These are phyloP conservation scores for Sphaerosporella brunnea DNA, from an alignment of 495 filamentous ascomycete genomes.

Conservation along the genomic window DNA sequence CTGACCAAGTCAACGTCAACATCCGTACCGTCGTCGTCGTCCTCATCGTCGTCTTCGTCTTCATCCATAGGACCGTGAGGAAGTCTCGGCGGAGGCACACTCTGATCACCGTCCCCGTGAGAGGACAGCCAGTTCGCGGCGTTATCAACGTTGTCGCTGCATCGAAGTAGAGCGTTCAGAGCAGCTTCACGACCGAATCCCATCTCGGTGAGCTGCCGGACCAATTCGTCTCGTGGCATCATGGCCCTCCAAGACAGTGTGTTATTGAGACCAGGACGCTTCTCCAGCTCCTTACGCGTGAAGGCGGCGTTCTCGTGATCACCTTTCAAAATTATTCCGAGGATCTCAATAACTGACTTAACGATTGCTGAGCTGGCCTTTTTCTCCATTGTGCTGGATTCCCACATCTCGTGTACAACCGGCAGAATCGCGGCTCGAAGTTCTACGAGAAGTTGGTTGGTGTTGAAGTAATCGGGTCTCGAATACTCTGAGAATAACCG, in stretches of 20 bases:
- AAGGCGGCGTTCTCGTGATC: conserved; percentile 48
- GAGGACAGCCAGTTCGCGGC: conserved; percentile 19
- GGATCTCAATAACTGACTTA: conserved; percentile 64
- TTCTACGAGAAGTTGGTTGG: conserved; percentile 72
- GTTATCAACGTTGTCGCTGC: conserved; percentile 17
- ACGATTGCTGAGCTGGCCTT: conserved; percentile 49
- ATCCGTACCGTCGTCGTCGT: conserved; percentile 9
- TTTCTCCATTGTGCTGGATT: conserved; percentile 52
- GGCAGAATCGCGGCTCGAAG: conserved; percentile 69
- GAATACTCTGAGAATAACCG: conserved; percentile 34
- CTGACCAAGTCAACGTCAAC: conserved; percentile 1
- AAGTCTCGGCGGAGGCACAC: neutral
- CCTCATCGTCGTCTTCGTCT: conserved; percentile 20
- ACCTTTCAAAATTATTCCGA: conserved; percentile 59
- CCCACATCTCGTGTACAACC: conserved; percentile 62
- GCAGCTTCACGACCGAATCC: conserved; percentile 19
- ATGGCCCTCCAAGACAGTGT: conserved; percentile 26
- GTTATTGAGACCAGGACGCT: conserved; percentile 28
- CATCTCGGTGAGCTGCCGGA: conserved; percentile 24
- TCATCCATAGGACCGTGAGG: conserved; percentile 9
- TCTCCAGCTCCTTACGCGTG: conserved; percentile 18
- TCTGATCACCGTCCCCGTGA: conserved; percentile 2
- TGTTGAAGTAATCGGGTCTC: conserved; percentile 48
- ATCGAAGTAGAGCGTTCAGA: conserved; percentile 17
- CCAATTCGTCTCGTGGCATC: conserved; percentile 20